phyloP scores from a whole-genome alignment of 305 asterid species.

The Plantago coronopus region DNA sequence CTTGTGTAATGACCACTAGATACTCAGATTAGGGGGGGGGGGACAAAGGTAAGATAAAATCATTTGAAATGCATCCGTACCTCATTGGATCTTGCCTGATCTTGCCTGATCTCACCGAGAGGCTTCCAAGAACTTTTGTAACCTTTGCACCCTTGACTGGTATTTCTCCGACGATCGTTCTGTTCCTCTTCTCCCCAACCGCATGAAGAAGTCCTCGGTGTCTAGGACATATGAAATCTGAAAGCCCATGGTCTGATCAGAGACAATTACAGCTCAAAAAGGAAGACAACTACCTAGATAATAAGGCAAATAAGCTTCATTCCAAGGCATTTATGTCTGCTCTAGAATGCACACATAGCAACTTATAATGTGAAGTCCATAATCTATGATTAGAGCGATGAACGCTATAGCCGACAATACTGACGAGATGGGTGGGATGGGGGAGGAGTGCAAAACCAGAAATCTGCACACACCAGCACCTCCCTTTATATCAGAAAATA shows the following conservation, averaged over 20 bases:
- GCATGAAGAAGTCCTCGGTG: conserved; percentile 83
- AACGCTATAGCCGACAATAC: background rate
- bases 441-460: background rate
- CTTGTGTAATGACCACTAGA: background rate
- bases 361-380: background rate
- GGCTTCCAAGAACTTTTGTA: conserved; percentile 45
- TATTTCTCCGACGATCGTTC: conserved; percentile 26
- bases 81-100: conserved; percentile 25
- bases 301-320: background rate
- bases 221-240: conserved; percentile 90
- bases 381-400: background rate
- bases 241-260: conserved; percentile 23
- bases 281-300: background rate
- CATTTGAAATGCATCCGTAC: conserved; percentile 21
- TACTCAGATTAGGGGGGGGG: background rate
- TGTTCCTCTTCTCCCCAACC: conserved; percentile 52
- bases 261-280: background rate
- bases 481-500: background rate
- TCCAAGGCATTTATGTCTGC: background rate
- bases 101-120: conserved; percentile 30
- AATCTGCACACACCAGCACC: background rate
- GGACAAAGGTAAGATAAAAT: background rate
- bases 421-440: background rate
- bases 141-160: conserved; percentile 45
- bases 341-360: background rate